phyloP scores from a whole-genome alignment of 139 green algal genomes.

The Zygnema circumcarinatum region DNA sequence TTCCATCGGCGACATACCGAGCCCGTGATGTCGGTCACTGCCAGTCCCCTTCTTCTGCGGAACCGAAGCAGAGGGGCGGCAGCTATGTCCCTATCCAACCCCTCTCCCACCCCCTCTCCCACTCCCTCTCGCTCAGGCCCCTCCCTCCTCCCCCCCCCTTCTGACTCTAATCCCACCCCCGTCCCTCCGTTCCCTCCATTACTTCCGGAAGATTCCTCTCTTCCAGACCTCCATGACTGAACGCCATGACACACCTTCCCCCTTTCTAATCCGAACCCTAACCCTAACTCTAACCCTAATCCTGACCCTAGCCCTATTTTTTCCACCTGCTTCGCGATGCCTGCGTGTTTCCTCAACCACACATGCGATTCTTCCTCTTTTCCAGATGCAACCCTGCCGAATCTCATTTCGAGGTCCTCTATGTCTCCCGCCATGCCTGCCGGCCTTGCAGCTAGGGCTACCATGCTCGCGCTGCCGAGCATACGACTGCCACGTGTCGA shows the following conservation, averaged over 20 bases:
- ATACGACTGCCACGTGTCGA: no score
- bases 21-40: constrained; percentile 24
- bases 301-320: no score
- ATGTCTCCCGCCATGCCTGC: no score
- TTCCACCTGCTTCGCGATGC: no score
- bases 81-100: not conserved
- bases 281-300: no score
- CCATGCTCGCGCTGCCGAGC: no score
- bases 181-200: not conserved
- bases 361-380: no score
- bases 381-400: no score
- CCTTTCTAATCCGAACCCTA: not conserved
- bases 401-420: no score
- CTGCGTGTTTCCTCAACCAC: no score
- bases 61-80: not conserved
- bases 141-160: not conserved
- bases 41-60: constrained; percentile 6
- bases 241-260: not conserved
- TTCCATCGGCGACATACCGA: no score
- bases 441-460: no score
- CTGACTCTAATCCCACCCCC: not conserved
- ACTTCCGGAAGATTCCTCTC: not conserved
- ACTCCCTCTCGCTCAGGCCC: not conserved
- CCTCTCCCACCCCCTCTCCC: not conserved
- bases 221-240: not conserved